A percentile compares a stretch with the other conserved stretches of the same genome.
These are phyloP conservation scores for Ganoderma resinaceum DNA, from an alignment of 1,284 basidiomycete species.

Conservation along the genomic window DNA sequence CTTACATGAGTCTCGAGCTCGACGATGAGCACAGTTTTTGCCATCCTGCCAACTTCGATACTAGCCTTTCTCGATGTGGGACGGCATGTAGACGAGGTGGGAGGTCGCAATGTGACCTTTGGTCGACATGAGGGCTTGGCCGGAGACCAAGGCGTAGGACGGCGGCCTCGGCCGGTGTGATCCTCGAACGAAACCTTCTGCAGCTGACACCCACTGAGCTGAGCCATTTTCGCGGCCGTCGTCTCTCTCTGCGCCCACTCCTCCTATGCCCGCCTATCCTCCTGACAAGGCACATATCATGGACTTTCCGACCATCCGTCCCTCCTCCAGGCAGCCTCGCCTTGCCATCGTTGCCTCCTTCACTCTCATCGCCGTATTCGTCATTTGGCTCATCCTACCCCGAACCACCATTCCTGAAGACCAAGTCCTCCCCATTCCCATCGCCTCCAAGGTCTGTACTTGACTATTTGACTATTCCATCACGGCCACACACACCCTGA, in stretches of 20 bases:
- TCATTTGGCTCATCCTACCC: slow-evolving; percentile 31
- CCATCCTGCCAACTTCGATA: too few species aligned
- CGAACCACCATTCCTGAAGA: slow-evolving; percentile 11
- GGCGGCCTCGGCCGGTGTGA: background rate
- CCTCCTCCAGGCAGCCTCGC: slow-evolving; percentile 27
- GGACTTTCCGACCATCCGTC: slow-evolving; percentile 2
- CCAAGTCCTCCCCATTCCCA: slow-evolving; percentile 20
- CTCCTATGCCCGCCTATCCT: background rate
- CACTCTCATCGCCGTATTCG: slow-evolving; percentile 29
- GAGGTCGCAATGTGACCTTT: too few species aligned
- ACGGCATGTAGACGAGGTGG: background rate
- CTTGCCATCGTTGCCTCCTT: slow-evolving; percentile 30
- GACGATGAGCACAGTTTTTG: too few species aligned
- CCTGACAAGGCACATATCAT: background rate
- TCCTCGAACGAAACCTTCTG: background rate
- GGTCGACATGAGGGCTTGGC: background rate
- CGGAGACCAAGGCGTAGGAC: background rate
- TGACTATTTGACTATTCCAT: background rate
- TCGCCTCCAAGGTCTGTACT: slow-evolving; percentile 26
- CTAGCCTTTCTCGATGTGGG: background rate
- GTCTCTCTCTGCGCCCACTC: background rate
- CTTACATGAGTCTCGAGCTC: too few species aligned
- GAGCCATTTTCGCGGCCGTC: slow-evolving; percentile 20
- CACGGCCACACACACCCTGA: background rate
- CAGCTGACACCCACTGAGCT: background rate